A percentile compares a stretch with the other conserved stretches of the same genome.
phyloP scores from a whole-genome alignment of 768 basidiomycete species.

The Suillus americanus region DNA sequence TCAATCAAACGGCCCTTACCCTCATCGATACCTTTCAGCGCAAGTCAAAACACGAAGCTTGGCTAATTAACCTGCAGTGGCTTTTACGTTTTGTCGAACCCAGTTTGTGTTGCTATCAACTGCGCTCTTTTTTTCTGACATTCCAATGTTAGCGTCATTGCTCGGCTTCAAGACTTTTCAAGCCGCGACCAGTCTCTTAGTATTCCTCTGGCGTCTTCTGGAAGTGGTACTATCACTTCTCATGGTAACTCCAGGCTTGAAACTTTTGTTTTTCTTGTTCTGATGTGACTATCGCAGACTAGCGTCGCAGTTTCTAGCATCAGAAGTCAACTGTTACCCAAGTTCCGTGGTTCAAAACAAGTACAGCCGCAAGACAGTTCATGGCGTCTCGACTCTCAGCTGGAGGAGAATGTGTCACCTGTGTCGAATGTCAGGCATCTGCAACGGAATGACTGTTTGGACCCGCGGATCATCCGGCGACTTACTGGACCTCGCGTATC shows the following conservation, averaged over 20 bases:
- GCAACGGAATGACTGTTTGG: neutral
- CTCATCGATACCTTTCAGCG: constrained; percentile 21
- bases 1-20: constrained; percentile 43
- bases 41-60: neutral
- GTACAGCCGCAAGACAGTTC: neutral
- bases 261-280: neutral
- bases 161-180: constrained; percentile 30
- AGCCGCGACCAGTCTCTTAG: constrained; percentile 22
- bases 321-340: constrained; percentile 20
- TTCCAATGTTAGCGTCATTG: neutral
- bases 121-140: neutral
- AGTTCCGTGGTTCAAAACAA: constrained; percentile 3
- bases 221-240: constrained; percentile 37
- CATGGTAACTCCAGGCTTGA: constrained; percentile 36
- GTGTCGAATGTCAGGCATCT: neutral
- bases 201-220: constrained; percentile 29
- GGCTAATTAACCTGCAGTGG: constrained; percentile 5
- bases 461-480: constrained; percentile 11
- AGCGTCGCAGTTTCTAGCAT: constrained; percentile 34
- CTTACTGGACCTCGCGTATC: constrained; percentile 34
- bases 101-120: constrained; percentile 17
- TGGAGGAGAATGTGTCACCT: neutral
- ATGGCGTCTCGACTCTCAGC: neutral
- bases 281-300: constrained; percentile 29
- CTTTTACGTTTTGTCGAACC: constrained; percentile 26